A percentile compares a stretch with the other conserved stretches of the same genome.
These are phyloP conservation scores for Macrophomina pseudophaseolina DNA, from an alignment of 2,329 filamentous ascomycete genomes.

Conservation along the genomic window DNA sequence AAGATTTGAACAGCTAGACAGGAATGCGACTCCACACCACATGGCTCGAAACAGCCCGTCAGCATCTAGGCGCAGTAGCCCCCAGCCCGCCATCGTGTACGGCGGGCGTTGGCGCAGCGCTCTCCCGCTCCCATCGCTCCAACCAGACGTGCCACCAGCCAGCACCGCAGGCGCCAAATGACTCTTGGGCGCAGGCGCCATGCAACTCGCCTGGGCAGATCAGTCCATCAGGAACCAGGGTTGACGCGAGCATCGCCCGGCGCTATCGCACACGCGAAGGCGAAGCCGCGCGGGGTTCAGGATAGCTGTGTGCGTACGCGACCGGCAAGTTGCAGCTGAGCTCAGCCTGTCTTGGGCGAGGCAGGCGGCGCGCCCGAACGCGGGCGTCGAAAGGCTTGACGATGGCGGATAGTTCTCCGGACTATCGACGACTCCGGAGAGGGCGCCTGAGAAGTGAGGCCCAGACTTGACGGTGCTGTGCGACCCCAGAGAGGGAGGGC, in stretches of 20 bases:
- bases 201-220: conserved; percentile 18
- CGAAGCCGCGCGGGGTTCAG: conserved; percentile 9
- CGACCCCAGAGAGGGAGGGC: background rate
- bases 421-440: background rate
- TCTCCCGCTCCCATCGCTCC: conserved; percentile 10
- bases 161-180: background rate
- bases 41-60: background rate
- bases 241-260: conserved; percentile 11
- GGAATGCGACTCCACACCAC: background rate
- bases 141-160: conserved; percentile 19
- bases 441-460: conserved; percentile 11
- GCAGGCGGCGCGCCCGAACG: conserved; percentile 6
- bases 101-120: conserved; percentile 1
- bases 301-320: background rate
- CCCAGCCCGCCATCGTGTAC: conserved; percentile 15
- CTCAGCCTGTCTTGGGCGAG: background rate
- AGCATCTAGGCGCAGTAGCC: conserved; percentile 5
- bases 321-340: background rate
- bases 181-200: conserved; percentile 5
- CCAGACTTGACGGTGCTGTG: background rate
- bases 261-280: conserved; percentile 14
- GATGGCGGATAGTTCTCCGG: conserved; percentile 10
- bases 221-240: conserved; percentile 21
- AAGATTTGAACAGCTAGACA: background rate
- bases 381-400: conserved; percentile 3